Evolutionary conservation across 306 rosid species (phyloP), one percentile per base, ranked within the genome.

Genomic region (Vigna trinervia): DNA sequence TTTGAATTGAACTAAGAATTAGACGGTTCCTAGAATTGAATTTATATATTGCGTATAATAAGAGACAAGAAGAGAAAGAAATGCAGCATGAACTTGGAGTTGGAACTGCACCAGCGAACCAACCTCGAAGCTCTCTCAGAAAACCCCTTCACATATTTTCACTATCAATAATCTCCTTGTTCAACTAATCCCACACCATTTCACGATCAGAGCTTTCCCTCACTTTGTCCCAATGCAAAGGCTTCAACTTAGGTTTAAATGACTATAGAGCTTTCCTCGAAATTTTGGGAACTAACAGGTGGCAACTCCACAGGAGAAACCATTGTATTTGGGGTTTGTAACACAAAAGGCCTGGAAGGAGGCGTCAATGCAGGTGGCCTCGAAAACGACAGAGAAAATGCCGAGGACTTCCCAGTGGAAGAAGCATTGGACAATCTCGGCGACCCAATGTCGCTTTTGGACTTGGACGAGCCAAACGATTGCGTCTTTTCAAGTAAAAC

Each of bases 141-240:
- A n/a, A n/a, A n/a, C n/a, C n/a, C n/a, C n/a, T n/a, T n/a, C n/a
- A n/a, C n/a, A n/a, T n/a, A n/a, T n/a, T n/a, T n/a, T n/a, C n/a
- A n/a, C n/a, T n/a, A 89, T 94, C 97, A 11, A 92, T 94, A 96
- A 89, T 94, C 68, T 94, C 96, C 83, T 94, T 97, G 76, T 94
- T 92, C 82, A 92, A 86, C 53, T 95, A 97, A 89, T 95, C 99
- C 99, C 99, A 95, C 84, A 91, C 99, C 99, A 88, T 95, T 78
- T 88, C 99, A 43, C 97, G 92, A 77, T 91, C 94, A 26, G 99
- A 95, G 76, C 96, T 95, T 0, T 97, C 97, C 85, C 97, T 90
- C 38, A 92, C 99, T 89, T 95, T 95, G 63, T 95, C 99, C 97
- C 99, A 95, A 82, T 95, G 99, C 53, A 95, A 84, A 2, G 97